Evolutionary conservation across 2,329 filamentous ascomycete species (phyloP).

Genomic region (Aureobasidium sp.): DNA sequence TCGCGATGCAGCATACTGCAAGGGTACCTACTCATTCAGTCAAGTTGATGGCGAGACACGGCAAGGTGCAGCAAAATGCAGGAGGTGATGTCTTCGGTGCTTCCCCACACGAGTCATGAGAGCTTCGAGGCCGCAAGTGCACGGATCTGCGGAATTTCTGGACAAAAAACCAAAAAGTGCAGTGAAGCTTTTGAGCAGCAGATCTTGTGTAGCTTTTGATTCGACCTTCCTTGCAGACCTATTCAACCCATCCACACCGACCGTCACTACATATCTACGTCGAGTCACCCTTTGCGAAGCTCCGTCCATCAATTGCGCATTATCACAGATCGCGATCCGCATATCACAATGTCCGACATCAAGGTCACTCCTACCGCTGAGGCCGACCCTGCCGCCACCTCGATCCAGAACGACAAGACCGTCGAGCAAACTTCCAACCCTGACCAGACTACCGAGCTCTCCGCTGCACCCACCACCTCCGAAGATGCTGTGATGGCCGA

Average conservation of each 20-base stretch:
- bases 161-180: neutral
- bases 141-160: neutral
- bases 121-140: neutral
- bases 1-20: neutral
- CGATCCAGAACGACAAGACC: constrained; percentile 13
- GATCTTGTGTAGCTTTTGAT: neutral
- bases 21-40: neutral
- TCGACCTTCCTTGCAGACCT: neutral
- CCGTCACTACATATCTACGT: neutral
- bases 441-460: constrained; percentile 10
- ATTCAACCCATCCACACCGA: neutral
- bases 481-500: constrained; percentile 12
- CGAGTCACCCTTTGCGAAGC: constrained; percentile 2
- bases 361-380: constrained; percentile 4
- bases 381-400: constrained; percentile 13
- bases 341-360: constrained; percentile 12
- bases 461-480: constrained; percentile 12
- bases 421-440: constrained; percentile 11
- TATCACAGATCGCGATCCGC: neutral
- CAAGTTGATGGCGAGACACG: no score
- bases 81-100: neutral
- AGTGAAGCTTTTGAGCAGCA: constrained; percentile 2
- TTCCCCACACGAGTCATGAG: neutral
- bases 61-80: neutral
- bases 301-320: neutral